Evolutionary conservation across 805 yeast species (phyloP).

Genomic region (Myxozyma monticola): DNA sequence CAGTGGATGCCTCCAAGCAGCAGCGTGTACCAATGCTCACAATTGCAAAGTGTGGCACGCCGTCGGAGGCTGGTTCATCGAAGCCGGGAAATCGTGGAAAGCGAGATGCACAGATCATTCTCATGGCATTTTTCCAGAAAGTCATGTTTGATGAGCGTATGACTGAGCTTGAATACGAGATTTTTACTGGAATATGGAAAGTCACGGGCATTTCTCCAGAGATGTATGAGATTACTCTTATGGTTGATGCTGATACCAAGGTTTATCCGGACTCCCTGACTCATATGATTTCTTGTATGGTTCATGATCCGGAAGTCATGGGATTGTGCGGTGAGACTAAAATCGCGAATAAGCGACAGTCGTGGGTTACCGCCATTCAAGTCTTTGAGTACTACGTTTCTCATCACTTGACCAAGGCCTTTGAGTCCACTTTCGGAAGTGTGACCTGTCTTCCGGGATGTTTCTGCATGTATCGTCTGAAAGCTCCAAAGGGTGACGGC

Average conservation of each 20-base stretch:
- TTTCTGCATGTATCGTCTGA: conserved; percentile 89
- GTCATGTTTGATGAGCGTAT: conserved; percentile 90
- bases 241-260: conserved; percentile 95
- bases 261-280: conserved; percentile 83
- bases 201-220: conserved; percentile 82
- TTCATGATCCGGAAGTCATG: conserved; percentile 81
- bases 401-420: conserved; percentile 91
- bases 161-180: conserved; percentile 84
- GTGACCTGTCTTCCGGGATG: conserved; percentile 97
- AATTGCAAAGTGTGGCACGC: conserved; percentile 85
- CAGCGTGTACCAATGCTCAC: conserved; percentile 74
- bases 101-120: conserved; percentile 88
- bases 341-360: conserved; percentile 75
- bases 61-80: conserved; percentile 63
- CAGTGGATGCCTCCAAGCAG: conserved; percentile 78
- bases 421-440: conserved; percentile 89
- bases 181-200: conserved; percentile 72
- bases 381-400: conserved; percentile 93
- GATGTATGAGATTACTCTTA: conserved; percentile 73
- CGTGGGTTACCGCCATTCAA: conserved; percentile 92
- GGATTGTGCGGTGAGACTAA: conserved; percentile 95
- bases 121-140: conserved; percentile 87
- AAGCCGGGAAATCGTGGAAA: conserved; percentile 96
- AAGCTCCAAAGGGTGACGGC: conserved; percentile 82
- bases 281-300: conserved; percentile 87